Base-by-base conservation (phyloP, 2,329 filamentous ascomycete species). In the Spiromastix sp. region DNA sequence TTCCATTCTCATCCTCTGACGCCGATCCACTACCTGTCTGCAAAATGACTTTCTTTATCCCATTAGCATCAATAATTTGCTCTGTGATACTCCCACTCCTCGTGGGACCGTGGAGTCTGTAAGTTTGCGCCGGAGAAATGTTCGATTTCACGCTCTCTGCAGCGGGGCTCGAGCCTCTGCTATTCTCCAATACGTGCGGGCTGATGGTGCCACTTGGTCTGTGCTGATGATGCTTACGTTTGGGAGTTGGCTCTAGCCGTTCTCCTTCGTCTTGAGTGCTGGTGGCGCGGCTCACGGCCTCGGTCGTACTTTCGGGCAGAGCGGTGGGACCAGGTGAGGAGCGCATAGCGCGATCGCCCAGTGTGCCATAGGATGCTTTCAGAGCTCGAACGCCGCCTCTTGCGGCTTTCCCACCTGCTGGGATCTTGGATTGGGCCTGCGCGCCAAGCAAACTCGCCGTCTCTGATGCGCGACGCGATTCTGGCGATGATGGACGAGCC, bases 61-160 rank as follows among this genome's bases (percentile, higher is more conserved):
- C 83, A 37, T 79, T 76, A 2, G 79, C 67, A 49, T 87, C 79
- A 37, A 86, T 64, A n/a, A 83, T 66, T 41, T 81, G 83, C 57
- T 87, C 81, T 0, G 81, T 85, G 47, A 87, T 85, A 52, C 79
- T 84, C 18, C 83, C 82, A 46, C 78, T 84, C 38, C 81, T 70
- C 4, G 78, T 77, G 4, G 68, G 64, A 6, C 70, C 66, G 21
- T 62, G 62, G 32, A 59, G 59, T 12, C 54, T 48, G 25, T 60
- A 60, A 18, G 44, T 58, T 48, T 45, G 52, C 36, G 47, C 29
- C 33, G 25, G 13, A 32, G 32, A 5, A 48, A 45, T 51, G 55
- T 7, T 31, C 37, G 13, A 43, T 32, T 32, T 50, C 58, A n/a
- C 32, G 44, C 46, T 39, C 11, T 21, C 27, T 26, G 32, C 22